Percentiles rank a stretch among this genome's conserved stretches.
These are phyloP conservation scores for Lactarius deliciosus DNA, from an alignment of 768 basidiomycete species.

Conservation along the genomic window DNA sequence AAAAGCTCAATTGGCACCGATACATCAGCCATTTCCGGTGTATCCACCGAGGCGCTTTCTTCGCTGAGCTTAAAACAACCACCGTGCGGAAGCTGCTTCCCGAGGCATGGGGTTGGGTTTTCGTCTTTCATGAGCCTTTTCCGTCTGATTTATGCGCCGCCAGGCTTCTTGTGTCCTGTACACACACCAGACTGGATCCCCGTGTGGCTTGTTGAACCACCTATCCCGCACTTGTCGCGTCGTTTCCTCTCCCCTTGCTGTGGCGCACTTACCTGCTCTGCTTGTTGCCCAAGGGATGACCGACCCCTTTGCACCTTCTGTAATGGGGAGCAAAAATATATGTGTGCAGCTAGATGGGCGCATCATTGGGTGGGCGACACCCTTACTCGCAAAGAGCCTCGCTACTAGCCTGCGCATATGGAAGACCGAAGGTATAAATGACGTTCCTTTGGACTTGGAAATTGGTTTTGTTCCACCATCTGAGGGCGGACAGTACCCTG, in stretches of 20 bases:
- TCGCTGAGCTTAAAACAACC: constrained; percentile 97
- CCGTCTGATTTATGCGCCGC: constrained; percentile 19
- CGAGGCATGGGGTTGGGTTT: constrained; percentile 88
- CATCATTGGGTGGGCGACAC: constrained; percentile 90
- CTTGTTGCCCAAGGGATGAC: constrained; percentile 93
- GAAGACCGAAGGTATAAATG: constrained; percentile 86
- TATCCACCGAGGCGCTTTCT: constrained; percentile 99
- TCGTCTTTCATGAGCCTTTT: constrained; percentile 4
- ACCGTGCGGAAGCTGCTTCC: constrained; percentile 94
- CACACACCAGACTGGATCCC: constrained; percentile 98
- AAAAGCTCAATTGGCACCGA: constrained; percentile 98
- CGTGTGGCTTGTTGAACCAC: constrained; percentile 97
- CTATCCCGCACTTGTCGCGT: constrained; percentile 92
- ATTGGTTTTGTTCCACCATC: constrained; percentile 85
- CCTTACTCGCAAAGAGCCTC: constrained; percentile 69
- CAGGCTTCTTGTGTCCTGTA: constrained; percentile 96
- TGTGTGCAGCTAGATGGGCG: constrained; percentile 95
- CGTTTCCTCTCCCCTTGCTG: constrained; percentile 71
- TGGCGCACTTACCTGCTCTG: constrained; percentile 76
- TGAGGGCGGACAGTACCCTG: constrained; percentile 95
- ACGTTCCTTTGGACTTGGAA: constrained; percentile 90
- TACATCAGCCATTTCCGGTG: constrained; percentile 98
- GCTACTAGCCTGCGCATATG: constrained; percentile 85
- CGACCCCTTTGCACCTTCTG: constrained; percentile 72
- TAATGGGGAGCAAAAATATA: constrained; percentile 80